Percentiles rank a stretch among this genome's conserved stretches.
Evolutionary conservation across 1,284 basidiomycete genomes (phyloP).

Genomic region (Irpex lacteus): DNA sequence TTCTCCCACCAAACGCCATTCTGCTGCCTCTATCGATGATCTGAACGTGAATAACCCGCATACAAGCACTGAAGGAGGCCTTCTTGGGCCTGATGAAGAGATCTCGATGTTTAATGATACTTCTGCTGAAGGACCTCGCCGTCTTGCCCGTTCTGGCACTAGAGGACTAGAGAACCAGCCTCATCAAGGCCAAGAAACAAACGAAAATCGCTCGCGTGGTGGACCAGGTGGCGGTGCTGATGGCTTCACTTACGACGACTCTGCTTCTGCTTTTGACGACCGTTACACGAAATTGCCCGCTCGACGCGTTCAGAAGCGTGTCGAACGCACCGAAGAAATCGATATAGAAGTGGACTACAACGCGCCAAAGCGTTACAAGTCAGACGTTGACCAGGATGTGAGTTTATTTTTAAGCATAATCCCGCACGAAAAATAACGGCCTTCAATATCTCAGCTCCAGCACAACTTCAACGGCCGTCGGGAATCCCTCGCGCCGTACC

Average conservation of each 20-base stretch:
- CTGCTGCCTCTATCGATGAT: constrained; percentile 16
- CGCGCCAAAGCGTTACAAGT: constrained; percentile 23
- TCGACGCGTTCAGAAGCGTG: constrained; percentile 20
- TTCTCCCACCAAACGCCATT: constrained; percentile 14
- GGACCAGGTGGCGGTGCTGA: background rate
- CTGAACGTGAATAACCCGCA: constrained; percentile 26
- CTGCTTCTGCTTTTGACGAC: background rate
- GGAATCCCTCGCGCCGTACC: background rate
- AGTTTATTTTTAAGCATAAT: background rate
- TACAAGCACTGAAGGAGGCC: constrained; percentile 21
- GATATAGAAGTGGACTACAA: constrained; percentile 20
- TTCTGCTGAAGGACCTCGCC: background rate
- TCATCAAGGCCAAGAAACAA: background rate
- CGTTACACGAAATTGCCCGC: constrained; percentile 6
- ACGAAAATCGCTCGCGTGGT: background rate
- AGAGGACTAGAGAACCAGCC: background rate
- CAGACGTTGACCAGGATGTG: constrained; percentile 10
- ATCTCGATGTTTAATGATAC: background rate
- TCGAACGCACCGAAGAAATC: constrained; percentile 17
- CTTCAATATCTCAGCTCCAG: background rate
- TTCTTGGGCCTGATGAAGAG: constrained; percentile 2
- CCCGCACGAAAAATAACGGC: background rate
- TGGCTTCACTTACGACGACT: background rate
- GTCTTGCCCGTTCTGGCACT: background rate
- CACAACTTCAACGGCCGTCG: background rate